A percentile compares a stretch with the other conserved stretches of the same genome.
phyloP scores from a whole-genome alignment of 1,284 basidiomycete species.

The Vanrija sp. region DNA sequence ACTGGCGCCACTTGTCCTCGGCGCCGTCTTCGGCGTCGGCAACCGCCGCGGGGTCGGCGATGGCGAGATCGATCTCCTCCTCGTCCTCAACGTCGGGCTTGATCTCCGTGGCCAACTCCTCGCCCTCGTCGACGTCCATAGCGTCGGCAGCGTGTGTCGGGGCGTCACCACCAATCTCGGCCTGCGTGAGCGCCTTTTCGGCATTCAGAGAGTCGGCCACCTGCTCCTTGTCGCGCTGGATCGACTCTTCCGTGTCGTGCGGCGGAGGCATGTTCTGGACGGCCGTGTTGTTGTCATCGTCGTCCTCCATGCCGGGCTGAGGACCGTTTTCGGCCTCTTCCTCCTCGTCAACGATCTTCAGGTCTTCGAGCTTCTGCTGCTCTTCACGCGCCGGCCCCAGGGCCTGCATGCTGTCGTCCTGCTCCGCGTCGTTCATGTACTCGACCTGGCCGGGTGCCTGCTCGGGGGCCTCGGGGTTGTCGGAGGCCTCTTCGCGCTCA shows the following conservation, averaged over 20 bases:
- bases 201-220: constrained; percentile 20
- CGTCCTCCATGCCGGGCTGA: constrained; percentile 19
- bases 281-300: constrained; percentile 6
- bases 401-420: constrained; percentile 77
- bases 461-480: constrained; percentile 39
- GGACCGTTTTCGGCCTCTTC: constrained; percentile 6
- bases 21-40: constrained; percentile 42
- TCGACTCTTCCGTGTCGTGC: constrained; percentile 15
- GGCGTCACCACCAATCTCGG: constrained; percentile 38
- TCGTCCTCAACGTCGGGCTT: constrained; percentile 31
- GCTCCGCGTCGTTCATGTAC: constrained; percentile 70
- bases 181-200: constrained; percentile 49
- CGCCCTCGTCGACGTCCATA: constrained; percentile 41
- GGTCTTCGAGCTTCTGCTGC: constrained; percentile 72
- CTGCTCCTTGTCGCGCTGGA: constrained; percentile 18
- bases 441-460: constrained; percentile 66
- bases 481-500: constrained; percentile 48
- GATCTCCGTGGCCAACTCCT: constrained; percentile 32
- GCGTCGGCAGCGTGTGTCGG: constrained; percentile 28
- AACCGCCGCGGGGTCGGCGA: constrained; percentile 51
- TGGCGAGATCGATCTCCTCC: constrained; percentile 58
- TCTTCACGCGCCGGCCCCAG: constrained; percentile 80
- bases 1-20: constrained; percentile 82
- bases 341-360: constrained; percentile 67
- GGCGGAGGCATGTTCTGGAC: background rate